Conservation (phyloP, 73 alveolate genomes). For the Effrenium voratum region DNA sequence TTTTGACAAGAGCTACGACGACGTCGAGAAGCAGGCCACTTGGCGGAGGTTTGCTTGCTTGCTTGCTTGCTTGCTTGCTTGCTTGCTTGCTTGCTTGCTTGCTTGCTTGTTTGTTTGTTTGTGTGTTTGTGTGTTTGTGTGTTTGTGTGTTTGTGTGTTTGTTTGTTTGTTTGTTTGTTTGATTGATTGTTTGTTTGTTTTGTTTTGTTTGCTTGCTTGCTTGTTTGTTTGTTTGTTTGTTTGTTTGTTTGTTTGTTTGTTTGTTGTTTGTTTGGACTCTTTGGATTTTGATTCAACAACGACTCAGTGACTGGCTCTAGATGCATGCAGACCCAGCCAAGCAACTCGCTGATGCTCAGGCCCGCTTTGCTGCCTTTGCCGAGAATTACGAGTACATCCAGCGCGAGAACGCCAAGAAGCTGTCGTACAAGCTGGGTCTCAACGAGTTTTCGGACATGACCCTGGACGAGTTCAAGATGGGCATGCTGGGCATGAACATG, state of each 20-base stretch:
- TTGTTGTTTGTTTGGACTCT: too few species aligned
- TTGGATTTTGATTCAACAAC: too few species aligned
- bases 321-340: too few species aligned
- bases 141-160: too few species aligned
- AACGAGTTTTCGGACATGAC: slow-evolving; percentile 81
- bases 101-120: too few species aligned
- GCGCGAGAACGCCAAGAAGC: slow-evolving; percentile 38
- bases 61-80: too few species aligned
- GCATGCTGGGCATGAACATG: slow-evolving; percentile 46
- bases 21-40: slow-evolving; percentile 72
- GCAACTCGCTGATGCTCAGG: slow-evolving; percentile 14
- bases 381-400: slow-evolving; percentile 19
- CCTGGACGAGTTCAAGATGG: slow-evolving; percentile 55
- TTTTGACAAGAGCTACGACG: slow-evolving; percentile 47
- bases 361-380: slow-evolving; percentile 46
- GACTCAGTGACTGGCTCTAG: too few species aligned
- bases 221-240: slow-evolving; percentile 96
- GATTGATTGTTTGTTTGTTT: neutral
- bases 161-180: too few species aligned
- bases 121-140: too few species aligned
- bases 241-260: too few species aligned
- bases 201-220: neutral
- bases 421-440: slow-evolving; percentile 77
- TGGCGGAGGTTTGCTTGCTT: too few species aligned
- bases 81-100: too few species aligned